Evolutionary conservation across 306 rosid genomes (phyloP).

Genomic region (Inga laurina): DNA sequence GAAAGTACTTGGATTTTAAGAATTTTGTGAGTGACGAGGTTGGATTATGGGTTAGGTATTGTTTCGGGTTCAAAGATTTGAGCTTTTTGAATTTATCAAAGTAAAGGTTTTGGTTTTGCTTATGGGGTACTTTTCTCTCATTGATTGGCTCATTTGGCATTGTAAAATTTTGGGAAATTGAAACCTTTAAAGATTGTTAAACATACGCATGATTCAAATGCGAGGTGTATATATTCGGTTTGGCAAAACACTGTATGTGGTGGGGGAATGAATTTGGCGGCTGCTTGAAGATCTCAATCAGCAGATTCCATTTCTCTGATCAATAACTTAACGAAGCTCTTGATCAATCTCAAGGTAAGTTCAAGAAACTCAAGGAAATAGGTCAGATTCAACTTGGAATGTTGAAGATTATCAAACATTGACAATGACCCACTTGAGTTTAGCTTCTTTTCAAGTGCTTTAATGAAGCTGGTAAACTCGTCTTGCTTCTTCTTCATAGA

Average conservation of each 20-base stretch:
- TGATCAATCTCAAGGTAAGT: slow-evolving; percentile 45
- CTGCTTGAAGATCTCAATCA: slow-evolving; percentile 79
- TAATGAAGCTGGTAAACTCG: slow-evolving; percentile 42
- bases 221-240: slow-evolving; percentile 51
- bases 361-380: slow-evolving; percentile 71
- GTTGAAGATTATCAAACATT: slow-evolving; percentile 51
- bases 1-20: slow-evolving; percentile 65
- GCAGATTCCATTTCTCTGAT: slow-evolving; percentile 82
- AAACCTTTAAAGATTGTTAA: slow-evolving; percentile 80
- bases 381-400: slow-evolving; percentile 41
- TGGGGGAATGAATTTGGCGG: slow-evolving; percentile 65
- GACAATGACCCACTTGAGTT: slow-evolving; percentile 69
- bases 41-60: slow-evolving; percentile 53
- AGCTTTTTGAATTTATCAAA: slow-evolving; percentile 68
- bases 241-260: slow-evolving; percentile 52
- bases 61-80: slow-evolving; percentile 47
- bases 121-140: slow-evolving; percentile 4
- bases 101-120: slow-evolving; percentile 34
- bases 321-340: slow-evolving; percentile 66
- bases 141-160: slow-evolving; percentile 32
- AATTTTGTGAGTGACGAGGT: slow-evolving; percentile 58
- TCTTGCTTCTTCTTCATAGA: slow-evolving; percentile 42
- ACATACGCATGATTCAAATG: slow-evolving; percentile 76
- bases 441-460: slow-evolving; percentile 57
- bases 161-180: slow-evolving; percentile 50